phyloP scores from a whole-genome alignment of 768 basidiomycete genomes.

The Suillus occidentalis region DNA sequence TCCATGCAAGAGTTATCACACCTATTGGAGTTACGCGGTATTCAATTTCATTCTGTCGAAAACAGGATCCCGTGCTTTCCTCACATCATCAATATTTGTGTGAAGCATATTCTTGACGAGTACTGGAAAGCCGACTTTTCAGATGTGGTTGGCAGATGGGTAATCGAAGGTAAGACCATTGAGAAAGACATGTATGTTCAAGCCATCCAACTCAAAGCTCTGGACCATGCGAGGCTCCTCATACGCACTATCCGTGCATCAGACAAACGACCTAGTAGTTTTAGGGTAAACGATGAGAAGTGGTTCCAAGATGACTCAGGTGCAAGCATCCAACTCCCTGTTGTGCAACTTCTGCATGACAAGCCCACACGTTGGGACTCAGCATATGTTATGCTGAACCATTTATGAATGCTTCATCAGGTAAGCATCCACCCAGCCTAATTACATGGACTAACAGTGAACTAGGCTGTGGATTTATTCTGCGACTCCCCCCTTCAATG shows the following conservation, averaged over 20 bases:
- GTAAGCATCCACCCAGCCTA: not conserved
- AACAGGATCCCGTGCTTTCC: too few species aligned
- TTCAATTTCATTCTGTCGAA: too few species aligned
- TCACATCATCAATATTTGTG: too few species aligned
- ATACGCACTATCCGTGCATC: not conserved
- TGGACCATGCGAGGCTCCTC: not conserved
- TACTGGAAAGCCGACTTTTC: too few species aligned
- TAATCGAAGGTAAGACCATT: too few species aligned
- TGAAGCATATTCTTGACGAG: too few species aligned
- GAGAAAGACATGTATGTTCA: too few species aligned
- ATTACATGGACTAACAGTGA: not conserved
- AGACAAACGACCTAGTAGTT: not conserved
- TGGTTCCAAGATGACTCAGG: not conserved
- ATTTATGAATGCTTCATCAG: not conserved
- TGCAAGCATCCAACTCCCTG: not conserved
- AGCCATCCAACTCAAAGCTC: too few species aligned
- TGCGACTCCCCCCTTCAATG: not conserved
- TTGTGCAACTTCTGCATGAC: constrained; percentile 22
- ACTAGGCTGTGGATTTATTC: not conserved
- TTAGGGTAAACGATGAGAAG: not conserved
- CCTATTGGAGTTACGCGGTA: too few species aligned
- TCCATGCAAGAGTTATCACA: too few species aligned
- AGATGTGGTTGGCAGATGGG: too few species aligned
- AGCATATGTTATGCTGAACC: constrained; percentile 30
- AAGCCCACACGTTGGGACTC: constrained; percentile 21